These are phyloP conservation scores for Populus deltoides DNA, from an alignment of 345 rosid genomes.

Conservation along the genomic window DNA sequence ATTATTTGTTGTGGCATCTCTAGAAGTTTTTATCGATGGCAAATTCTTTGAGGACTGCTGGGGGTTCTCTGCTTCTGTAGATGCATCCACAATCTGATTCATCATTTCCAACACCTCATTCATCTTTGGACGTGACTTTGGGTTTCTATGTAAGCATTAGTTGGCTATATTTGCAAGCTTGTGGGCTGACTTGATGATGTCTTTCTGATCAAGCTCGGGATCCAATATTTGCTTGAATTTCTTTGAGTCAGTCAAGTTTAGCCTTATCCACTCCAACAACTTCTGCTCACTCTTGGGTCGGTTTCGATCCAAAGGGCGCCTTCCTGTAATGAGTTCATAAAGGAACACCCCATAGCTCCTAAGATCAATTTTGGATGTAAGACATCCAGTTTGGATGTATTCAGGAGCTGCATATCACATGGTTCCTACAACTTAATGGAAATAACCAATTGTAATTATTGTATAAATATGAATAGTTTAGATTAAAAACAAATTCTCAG, in stretches of 20 bases:
- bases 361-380: conserved; percentile 78
- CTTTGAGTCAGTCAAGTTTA: conserved; percentile 55
- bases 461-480: neutral
- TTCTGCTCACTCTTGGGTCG: conserved; percentile 80
- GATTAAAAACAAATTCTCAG: neutral
- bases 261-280: conserved; percentile 83
- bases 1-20: conserved; percentile 20
- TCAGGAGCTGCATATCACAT: conserved; percentile 95
- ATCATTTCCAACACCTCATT: conserved; percentile 81
- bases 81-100: conserved; percentile 43
- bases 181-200: conserved; percentile 44
- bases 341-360: conserved; percentile 97
- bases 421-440: conserved; percentile 79
- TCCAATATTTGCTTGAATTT: conserved; percentile 61
- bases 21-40: conserved; percentile 20
- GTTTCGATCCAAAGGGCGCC: conserved; percentile 74
- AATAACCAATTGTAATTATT: neutral
- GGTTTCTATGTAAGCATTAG: conserved; percentile 63
- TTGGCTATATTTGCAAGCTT: conserved; percentile 70
- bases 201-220: conserved; percentile 62
- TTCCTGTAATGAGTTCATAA: conserved; percentile 83
- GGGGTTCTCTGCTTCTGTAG: conserved; percentile 34
- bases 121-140: conserved; percentile 85
- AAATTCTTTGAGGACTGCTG: conserved; percentile 40
- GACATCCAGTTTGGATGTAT: conserved; percentile 76